A percentile compares a stretch with the other conserved stretches of the same genome.
Evolutionary conservation across 2,329 filamentous ascomycete species (phyloP).

Genomic region (Fusarium drepaniforme): DNA sequence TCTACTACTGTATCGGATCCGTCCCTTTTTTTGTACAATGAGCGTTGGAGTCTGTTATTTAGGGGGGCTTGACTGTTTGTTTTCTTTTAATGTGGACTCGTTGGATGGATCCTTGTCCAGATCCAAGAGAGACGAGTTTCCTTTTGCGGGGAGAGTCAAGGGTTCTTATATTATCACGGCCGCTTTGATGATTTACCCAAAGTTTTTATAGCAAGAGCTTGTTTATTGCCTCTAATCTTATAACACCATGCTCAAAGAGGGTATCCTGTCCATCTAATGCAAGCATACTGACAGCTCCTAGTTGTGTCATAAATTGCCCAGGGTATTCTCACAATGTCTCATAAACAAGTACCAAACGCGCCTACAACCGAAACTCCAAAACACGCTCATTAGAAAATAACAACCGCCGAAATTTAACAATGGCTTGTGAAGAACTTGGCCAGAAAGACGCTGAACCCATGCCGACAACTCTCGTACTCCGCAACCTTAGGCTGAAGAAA

Average conservation of each 20-base stretch:
- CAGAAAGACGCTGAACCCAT: background rate
- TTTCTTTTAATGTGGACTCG: conserved; percentile 27
- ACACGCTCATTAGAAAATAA: background rate
- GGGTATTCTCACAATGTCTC: background rate
- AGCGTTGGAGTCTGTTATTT: conserved; percentile 20
- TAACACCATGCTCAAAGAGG: background rate
- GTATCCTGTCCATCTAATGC: background rate
- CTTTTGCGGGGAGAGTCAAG: conserved; percentile 20
- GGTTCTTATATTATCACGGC: background rate
- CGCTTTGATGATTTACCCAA: conserved; percentile 28
- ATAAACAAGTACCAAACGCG: background rate
- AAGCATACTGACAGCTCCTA: background rate
- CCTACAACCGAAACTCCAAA: background rate
- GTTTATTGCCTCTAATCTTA: background rate
- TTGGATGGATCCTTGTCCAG: conserved; percentile 12
- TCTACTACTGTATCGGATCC: conserved; percentile 2
- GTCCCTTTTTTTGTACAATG: conserved; percentile 6
- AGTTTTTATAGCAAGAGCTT: background rate
- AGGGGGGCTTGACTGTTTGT: background rate
- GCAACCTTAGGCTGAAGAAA: background rate
- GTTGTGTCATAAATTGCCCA: background rate
- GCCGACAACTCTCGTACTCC: background rate
- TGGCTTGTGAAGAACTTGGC: background rate
- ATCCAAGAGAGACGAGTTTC: background rate
- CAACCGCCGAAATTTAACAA: background rate